Evolutionary conservation across 257 asterid genomes (phyloP), one percentile per base, ranked within the genome.

Genomic region (Datura wrightii): DNA sequence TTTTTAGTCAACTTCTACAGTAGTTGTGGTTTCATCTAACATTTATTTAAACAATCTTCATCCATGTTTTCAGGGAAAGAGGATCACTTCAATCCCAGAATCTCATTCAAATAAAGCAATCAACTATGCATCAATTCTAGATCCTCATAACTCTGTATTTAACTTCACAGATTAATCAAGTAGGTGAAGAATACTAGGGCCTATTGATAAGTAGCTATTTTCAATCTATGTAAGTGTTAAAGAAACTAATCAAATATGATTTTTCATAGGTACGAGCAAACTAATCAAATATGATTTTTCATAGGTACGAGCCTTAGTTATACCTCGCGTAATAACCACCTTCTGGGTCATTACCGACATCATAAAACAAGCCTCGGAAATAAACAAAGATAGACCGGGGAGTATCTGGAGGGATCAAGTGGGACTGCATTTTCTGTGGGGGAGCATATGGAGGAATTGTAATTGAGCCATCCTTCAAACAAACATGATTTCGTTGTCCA

Each of bases 271-370:
- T 14, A 39, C 7, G 3, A 52, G 46, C 15, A 24, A 24, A 24
- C 31, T 24, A 24, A 24, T 24, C 31, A 24, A 0, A 24, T 24
- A 1, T 24, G 31, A 24, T 24, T 76, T 31, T 76, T 52, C 48
- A 13, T 24, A 76, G 14, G 52, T 14, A 39, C 7, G 3, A 52
- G 46, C 15, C 81, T 50, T 31, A 8, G 62, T 34, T 62, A 54
- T 85, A 93, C 98, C 97, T 93, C 55, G 98, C 98, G 54, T 95
- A 95, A 80, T 94, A 95, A 85, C 98, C 97, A 66, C 99, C 99
- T 91, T 94, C 97, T 0, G 98, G 98, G 78, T 95, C 98, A 83
- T 95, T 95, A 2, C 91, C 92, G 34, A 92, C 94, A 53, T 94
- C 99, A 41, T 93, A 93, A 87, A 95, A 94, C 92, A 94, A 82